Conservation (phyloP, 257 asterid genomes). For the Plantago major region DNA sequence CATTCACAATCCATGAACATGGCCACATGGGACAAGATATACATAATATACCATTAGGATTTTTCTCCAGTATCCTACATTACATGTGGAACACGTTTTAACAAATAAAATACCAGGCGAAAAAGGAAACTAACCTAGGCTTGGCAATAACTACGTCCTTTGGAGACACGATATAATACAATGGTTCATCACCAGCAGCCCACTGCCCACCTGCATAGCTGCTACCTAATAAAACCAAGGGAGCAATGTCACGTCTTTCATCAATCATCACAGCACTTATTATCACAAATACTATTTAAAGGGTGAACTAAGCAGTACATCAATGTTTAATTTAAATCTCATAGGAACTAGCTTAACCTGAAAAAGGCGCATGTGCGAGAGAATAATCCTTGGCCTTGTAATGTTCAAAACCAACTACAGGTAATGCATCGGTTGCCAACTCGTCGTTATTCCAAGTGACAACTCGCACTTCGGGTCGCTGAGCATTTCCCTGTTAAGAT, state of each 20-base stretch:
- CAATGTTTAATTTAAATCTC: conserved; percentile 7
- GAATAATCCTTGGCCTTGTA: conserved; percentile 96
- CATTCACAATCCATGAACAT: neutral
- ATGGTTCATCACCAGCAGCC: conserved; percentile 99
- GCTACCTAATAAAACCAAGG: conserved; percentile 58
- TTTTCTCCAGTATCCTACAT: neutral
- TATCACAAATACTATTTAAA: conserved; percentile 1
- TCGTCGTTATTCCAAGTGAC: conserved; percentile 91
- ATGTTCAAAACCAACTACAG: conserved; percentile 94
- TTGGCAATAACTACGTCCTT: conserved; percentile 98
- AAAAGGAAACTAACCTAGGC: conserved; percentile 69
- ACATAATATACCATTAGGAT: neutral
- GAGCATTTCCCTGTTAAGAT: conserved; percentile 85
- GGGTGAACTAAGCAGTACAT: conserved; percentile 14
- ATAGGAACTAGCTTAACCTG: conserved; percentile 49
- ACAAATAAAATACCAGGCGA: conserved; percentile 11
- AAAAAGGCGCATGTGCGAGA: conserved; percentile 95
- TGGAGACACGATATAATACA: conserved; percentile 90
- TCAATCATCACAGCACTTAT: conserved; percentile 3
- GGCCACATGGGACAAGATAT: neutral
- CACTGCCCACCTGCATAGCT: conserved; percentile 98
- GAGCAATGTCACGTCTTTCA: conserved; percentile 27
- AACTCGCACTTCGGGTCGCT: conserved; percentile 97
- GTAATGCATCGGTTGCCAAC: conserved; percentile 95
- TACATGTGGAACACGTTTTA: neutral